A percentile compares a stretch with the other conserved stretches of the same genome.
Evolutionary conservation across 2,329 filamentous ascomycete genomes (phyloP).

Genomic region (Trichoderma koningiopsis): DNA sequence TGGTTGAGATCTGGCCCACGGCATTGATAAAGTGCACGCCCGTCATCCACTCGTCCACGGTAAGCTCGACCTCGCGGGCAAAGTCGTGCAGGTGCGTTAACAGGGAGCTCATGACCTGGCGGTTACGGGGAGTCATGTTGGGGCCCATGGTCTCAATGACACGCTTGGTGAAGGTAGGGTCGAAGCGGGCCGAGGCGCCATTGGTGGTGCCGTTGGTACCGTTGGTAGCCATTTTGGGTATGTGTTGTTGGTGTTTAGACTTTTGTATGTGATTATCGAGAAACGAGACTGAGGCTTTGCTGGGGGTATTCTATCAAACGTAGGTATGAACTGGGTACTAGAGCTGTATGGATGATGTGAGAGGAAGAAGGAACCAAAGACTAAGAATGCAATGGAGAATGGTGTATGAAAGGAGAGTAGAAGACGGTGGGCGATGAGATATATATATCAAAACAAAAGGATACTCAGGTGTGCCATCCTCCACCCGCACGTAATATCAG

Average conservation of each 20-base stretch:
- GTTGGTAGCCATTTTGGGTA: slow-evolving; percentile 2
- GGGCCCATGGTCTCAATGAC: slow-evolving; percentile 75
- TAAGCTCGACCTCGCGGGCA: slow-evolving; percentile 74
- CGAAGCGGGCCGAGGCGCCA: slow-evolving; percentile 52
- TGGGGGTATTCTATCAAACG: background rate
- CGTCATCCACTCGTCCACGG: slow-evolving; percentile 73
- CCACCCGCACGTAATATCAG: background rate
- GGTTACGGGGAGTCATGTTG: slow-evolving; percentile 65
- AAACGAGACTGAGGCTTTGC: background rate
- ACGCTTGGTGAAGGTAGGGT: slow-evolving; percentile 74
- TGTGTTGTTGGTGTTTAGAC: background rate
- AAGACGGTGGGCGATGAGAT: background rate
- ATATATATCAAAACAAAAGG: background rate
- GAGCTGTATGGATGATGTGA: background rate
- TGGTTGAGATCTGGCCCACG: slow-evolving; percentile 68
- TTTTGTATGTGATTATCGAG: background rate
- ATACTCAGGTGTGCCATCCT: background rate
- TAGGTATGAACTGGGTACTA: background rate
- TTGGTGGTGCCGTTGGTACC: slow-evolving; percentile 10
- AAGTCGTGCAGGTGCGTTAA: slow-evolving; percentile 79
- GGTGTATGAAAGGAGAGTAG: background rate
- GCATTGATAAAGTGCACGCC: slow-evolving; percentile 76
- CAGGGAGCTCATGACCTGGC: slow-evolving; percentile 63
- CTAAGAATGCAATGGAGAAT: background rate
- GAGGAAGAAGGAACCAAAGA: background rate